Percentiles rank a stretch among this genome's conserved stretches.
Evolutionary conservation across 228 moss, liverwort and hornwort genomes (phyloP).

Genomic region (Sphagnum magellanicum): DNA sequence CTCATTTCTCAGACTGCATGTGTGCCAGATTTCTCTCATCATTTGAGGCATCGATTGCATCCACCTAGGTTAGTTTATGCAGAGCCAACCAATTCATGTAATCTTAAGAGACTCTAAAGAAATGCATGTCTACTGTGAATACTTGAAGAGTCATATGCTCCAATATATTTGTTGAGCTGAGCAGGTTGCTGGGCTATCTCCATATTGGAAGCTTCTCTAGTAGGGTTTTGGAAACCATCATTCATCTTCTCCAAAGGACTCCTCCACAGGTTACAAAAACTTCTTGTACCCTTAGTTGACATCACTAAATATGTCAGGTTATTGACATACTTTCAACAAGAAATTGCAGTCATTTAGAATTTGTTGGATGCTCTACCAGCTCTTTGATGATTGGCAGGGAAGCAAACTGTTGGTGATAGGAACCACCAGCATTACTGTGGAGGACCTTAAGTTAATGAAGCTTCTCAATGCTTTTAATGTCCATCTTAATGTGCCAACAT

Average conservation of each 20-base stretch:
- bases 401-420: constrained; percentile 77
- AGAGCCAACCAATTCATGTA: no score
- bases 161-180: constrained; percentile 22
- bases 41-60: no score
- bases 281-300: background rate
- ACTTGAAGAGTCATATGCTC: no score
- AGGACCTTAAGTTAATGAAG: constrained; percentile 49
- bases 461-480: constrained; percentile 69
- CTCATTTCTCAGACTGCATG: no score
- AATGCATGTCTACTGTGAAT: no score
- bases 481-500: constrained; percentile 53
- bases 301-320: background rate
- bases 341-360: background rate
- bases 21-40: no score
- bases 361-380: background rate
- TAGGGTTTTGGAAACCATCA: constrained; percentile 67
- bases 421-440: constrained; percentile 55
- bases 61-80: no score
- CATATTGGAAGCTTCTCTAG: constrained; percentile 87
- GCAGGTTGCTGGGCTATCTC: constrained; percentile 93
- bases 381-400: constrained; percentile 28
- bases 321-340: background rate
- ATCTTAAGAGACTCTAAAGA: no score
- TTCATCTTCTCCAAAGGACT: constrained; percentile 80
- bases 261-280: constrained; percentile 54